phyloP scores from a whole-genome alignment of 2,329 filamentous ascomycete species.

The Dactylellina haptotyla region DNA sequence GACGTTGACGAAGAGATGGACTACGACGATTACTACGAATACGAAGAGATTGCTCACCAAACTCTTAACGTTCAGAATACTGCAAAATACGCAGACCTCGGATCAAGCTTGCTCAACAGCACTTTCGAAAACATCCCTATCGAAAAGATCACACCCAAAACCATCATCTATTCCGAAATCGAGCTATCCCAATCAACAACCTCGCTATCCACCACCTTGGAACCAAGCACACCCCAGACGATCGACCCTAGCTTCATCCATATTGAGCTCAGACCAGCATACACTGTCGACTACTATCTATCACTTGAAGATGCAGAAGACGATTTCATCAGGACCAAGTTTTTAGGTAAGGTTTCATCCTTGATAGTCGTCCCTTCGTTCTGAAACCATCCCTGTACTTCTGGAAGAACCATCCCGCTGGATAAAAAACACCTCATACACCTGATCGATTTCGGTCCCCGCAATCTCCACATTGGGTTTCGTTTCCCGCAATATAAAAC shows the following conservation, averaged over 20 bases:
- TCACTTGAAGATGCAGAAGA: conserved; percentile 43
- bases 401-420: conserved; percentile 33
- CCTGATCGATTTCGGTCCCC: conserved; percentile 38
- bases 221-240: conserved; percentile 35
- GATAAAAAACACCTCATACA: conserved; percentile 40
- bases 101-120: conserved; percentile 40
- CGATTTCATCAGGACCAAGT: conserved; percentile 46
- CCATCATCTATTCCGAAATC: conserved; percentile 34
- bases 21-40: conserved; percentile 52
- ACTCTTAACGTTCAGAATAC: conserved; percentile 24
- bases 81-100: conserved; percentile 44
- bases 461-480: conserved; percentile 41
- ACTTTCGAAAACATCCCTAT: conserved; percentile 31
- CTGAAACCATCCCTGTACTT: conserved; percentile 30
- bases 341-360: conserved; percentile 42
- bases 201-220: conserved; percentile 31
- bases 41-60: conserved; percentile 42
- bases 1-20: conserved; percentile 46
- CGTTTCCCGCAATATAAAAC: conserved; percentile 38
- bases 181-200: conserved; percentile 32
- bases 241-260: conserved; percentile 44
- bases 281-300: conserved; percentile 50
- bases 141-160: conserved; percentile 29
- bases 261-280: conserved; percentile 51
- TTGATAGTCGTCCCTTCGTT: conserved; percentile 21